Conservation (phyloP, 257 asterid species). For the Linderniella brevidens region DNA sequence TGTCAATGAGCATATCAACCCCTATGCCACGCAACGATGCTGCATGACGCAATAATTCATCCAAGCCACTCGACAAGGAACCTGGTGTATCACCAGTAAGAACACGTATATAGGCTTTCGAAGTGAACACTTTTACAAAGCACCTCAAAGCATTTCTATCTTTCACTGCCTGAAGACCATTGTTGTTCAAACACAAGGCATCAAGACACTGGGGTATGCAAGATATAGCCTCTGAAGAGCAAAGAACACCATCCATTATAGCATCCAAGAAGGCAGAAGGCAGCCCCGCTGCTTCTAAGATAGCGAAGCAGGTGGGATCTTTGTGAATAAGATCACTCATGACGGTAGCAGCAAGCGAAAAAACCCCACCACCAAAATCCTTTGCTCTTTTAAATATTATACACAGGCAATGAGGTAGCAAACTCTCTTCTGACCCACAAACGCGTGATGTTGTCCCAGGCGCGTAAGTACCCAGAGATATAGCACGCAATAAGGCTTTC, state of each 20-base stretch:
- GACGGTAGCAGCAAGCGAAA: conserved; percentile 92
- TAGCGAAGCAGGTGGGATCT: conserved; percentile 90
- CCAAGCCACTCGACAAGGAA: conserved; percentile 85
- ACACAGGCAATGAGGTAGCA: conserved; percentile 83
- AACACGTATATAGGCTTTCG: conserved; percentile 65
- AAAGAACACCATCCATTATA: conserved; percentile 81
- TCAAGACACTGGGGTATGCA: conserved; percentile 97
- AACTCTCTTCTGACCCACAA: conserved; percentile 87
- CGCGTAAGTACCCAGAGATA: conserved; percentile 94
- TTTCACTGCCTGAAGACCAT: conserved; percentile 90
- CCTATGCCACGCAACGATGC: conserved; percentile 84
- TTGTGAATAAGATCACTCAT: conserved; percentile 99
- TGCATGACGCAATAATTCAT: conserved; percentile 96
- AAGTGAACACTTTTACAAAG: conserved; percentile 79
- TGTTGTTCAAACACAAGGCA: conserved; percentile 89
- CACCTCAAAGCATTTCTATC: conserved; percentile 81
- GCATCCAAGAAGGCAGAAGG: conserved; percentile 89
- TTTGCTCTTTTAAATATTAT: conserved; percentile 78
- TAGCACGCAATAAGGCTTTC: conserved; percentile 90
- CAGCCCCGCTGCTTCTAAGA: conserved; percentile 88
- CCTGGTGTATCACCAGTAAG: conserved; percentile 80
- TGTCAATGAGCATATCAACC: conserved; percentile 91
- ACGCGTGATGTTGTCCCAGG: conserved; percentile 79
- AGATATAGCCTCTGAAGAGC: conserved; percentile 87
- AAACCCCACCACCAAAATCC: conserved; percentile 98